Base-by-base conservation (phyloP, 352 stramenopile genomes). In the Globisporangium polare region DNA sequence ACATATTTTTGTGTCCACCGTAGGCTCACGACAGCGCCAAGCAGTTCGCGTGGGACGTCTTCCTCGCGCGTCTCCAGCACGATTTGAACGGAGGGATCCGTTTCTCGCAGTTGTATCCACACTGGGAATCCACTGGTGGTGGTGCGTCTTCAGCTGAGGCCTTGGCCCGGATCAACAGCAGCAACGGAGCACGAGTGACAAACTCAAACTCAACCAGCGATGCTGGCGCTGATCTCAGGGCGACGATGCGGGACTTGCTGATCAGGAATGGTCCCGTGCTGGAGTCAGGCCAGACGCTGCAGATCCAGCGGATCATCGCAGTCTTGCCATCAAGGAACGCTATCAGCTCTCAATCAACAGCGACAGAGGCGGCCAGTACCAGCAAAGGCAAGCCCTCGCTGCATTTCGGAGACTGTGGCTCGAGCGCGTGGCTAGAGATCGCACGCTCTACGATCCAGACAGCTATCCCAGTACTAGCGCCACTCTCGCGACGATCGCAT, bases 61-160 rank as follows among this genome's bases (percentile, higher is more conserved):
- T 81, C 57, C 52, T 79, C 17, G 12, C 68, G 47, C 71, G 73
- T 13, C 53, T 81, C 10, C 50, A 77, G 47, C 62, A 75, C 51
- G 73, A 81, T 47, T 67, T 66, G 15, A 50, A 35, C 15, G 67
- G 42, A 22, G 33, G 54, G 26, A 18, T 73, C 37, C 17, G 63
- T 26, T 45, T 60, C 51, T 67, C 67, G 20, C 61, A 77, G 39
- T 47, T 79, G 13, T 47, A 67, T 20, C 66, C 72, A 15, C 12
- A 17, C 2, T 7, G 12, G 24, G 1, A 7, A 43, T 27, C 42
- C 2, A n/a, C 15, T 12, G 31, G 6, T 31, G 39, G 7, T 43
- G 58, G 46, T 3, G 15, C 42, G 10, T 15, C 26, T 15, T 17
- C 43, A 13, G 13, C 37, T 43, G 37, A 43, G 37, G 13, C 37